phyloP scores from a whole-genome alignment of 805 yeast genomes.

The Lipomyces mesembrius region DNA sequence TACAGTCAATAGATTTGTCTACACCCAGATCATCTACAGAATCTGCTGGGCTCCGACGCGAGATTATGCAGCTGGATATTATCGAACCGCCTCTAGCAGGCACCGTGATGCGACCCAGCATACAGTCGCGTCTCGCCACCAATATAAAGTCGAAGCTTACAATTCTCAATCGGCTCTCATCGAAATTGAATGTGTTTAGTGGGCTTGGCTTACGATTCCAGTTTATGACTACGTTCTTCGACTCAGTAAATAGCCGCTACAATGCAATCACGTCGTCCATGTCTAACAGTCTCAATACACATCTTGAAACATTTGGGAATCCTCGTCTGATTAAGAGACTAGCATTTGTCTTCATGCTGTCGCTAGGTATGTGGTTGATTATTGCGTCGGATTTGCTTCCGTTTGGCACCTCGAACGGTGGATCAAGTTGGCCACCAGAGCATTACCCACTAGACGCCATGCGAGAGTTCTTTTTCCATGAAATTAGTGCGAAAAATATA shows the following conservation, averaged over 20 bases:
- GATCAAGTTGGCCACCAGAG: conserved; percentile 44
- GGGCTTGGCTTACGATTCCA: conserved; percentile 18
- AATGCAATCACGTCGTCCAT: conserved; percentile 5
- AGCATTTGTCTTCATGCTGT: conserved; percentile 68
- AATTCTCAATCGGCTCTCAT: conserved; percentile 28
- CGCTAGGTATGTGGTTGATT: conserved; percentile 60
- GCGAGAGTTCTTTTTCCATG: conserved; percentile 53
- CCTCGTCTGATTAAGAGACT: conserved; percentile 82
- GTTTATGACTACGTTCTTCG: conserved; percentile 18
- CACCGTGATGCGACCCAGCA: conserved; percentile 17
- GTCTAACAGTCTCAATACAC: conserved; percentile 37
- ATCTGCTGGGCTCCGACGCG: conserved; percentile 31
- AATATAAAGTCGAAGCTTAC: conserved; percentile 10
- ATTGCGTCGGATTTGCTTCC: conserved; percentile 63
- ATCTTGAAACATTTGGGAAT: conserved; percentile 73
- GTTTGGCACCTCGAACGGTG: conserved; percentile 10
- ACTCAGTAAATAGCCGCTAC: conserved; percentile 11
- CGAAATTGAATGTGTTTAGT: conserved; percentile 42
- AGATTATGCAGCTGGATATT: conserved; percentile 52
- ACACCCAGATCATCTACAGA: conserved; percentile 34
- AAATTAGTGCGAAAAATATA: conserved; percentile 61
- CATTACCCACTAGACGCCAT: conserved; percentile 65
- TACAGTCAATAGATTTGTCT: conserved; percentile 19
- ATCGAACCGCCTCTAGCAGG: conserved; percentile 47
- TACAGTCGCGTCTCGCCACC: conserved; percentile 30